These are phyloP conservation scores for Aeschynomene evenia DNA, from an alignment of 306 rosid genomes.

Conservation along the genomic window DNA sequence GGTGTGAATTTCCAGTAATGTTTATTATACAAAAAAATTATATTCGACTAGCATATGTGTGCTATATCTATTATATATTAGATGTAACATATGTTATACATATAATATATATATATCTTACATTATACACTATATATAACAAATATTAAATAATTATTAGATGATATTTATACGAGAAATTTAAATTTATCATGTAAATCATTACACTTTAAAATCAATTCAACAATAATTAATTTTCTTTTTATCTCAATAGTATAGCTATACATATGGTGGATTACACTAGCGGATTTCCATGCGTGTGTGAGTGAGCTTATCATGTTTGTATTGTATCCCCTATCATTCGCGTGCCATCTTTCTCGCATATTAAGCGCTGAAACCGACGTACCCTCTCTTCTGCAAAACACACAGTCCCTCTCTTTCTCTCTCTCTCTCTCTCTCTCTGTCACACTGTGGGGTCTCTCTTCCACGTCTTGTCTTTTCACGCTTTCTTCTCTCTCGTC, in stretches of 20 bases:
- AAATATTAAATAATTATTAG: too few species aligned
- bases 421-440: slow-evolving; percentile 7
- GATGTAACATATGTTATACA: too few species aligned
- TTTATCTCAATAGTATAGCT: neutral
- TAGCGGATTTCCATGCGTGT: neutral
- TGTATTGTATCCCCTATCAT: slow-evolving; percentile 41
- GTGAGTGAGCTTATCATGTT: slow-evolving; percentile 17
- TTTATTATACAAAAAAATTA: too few species aligned
- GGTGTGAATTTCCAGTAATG: too few species aligned
- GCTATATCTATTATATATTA: too few species aligned
- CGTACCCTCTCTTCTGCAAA: slow-evolving; percentile 32
- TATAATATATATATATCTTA: too few species aligned
- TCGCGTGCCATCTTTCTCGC: slow-evolving; percentile 53
- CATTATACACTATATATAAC: too few species aligned
- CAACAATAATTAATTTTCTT: too few species aligned
- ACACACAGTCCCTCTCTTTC: neutral
- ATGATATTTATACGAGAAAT: too few species aligned
- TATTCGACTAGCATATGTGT: too few species aligned
- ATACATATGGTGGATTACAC: neutral
- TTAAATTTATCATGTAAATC: too few species aligned
- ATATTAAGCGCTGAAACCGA: slow-evolving; percentile 56
- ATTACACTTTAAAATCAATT: too few species aligned
- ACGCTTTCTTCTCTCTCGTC: slow-evolving; percentile 41
- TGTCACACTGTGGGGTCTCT: slow-evolving; percentile 31
- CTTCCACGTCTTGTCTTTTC: slow-evolving; percentile 44